phyloP scores from a whole-genome alignment of 495 filamentous ascomycete genomes.

The Talaromyces liani region DNA sequence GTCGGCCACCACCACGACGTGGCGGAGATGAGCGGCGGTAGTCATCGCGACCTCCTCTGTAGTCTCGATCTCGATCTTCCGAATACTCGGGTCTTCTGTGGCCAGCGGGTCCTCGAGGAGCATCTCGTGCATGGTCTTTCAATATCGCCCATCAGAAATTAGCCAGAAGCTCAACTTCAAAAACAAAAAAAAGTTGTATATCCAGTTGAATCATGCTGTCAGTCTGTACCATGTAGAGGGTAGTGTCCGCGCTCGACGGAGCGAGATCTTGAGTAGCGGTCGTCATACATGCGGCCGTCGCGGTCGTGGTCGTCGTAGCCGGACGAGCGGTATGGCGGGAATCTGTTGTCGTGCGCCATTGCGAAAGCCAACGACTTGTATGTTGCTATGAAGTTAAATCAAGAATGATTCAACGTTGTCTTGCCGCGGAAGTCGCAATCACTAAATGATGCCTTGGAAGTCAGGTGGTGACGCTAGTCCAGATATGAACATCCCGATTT shows the following conservation, averaged over 20 bases:
- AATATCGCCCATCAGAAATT: constrained; percentile 13
- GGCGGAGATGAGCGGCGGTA: constrained; percentile 31
- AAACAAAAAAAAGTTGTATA: not conserved
- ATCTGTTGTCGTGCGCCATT: not conserved
- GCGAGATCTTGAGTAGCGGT: constrained; percentile 31
- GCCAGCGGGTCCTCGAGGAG: constrained; percentile 31
- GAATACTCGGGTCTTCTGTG: constrained; percentile 31
- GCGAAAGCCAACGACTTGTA: not conserved
- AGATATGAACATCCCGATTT: no score
- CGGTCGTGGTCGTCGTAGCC: constrained; percentile 21
- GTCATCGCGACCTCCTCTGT: constrained; percentile 36
- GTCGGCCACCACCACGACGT: constrained; percentile 23
- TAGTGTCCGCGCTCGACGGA: constrained; percentile 20
- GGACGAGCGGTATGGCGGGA: constrained; percentile 19
- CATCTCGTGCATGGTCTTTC: constrained; percentile 33
- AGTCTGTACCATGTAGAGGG: constrained; percentile 34
- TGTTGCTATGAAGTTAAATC: not conserved
- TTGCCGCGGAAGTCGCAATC: no score
- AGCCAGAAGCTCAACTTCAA: constrained; percentile 15
- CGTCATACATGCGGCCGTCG: constrained; percentile 43
- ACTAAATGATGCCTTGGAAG: no score
- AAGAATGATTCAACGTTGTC: no score
- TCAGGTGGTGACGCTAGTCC: no score
- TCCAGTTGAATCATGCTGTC: constrained; percentile 6
- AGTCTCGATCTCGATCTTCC: constrained; percentile 25